A percentile compares a stretch with the other conserved stretches of the same genome.
These are phyloP conservation scores for Hura crepitans DNA, from an alignment of 441 rosid species.

Conservation along the genomic window DNA sequence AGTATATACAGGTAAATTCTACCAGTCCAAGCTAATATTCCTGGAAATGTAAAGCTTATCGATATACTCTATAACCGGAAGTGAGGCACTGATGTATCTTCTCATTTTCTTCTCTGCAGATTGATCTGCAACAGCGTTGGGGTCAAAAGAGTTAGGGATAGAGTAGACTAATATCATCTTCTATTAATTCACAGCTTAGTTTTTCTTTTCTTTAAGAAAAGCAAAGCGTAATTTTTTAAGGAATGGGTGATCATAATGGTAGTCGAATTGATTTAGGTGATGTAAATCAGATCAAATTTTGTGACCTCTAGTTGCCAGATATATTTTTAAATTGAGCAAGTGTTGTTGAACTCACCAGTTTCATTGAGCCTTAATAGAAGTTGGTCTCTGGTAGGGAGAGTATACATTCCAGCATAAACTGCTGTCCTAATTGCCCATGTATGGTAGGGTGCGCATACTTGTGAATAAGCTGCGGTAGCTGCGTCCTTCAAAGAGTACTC, in stretches of 20 bases:
- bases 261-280: background rate
- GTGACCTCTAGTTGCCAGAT: too few species aligned
- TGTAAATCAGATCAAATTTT: too few species aligned
- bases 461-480: slow-evolving; percentile 77
- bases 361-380: slow-evolving; percentile 71
- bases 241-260: background rate
- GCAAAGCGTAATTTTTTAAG: background rate
- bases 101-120: slow-evolving; percentile 79
- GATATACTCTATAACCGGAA: slow-evolving; percentile 61
- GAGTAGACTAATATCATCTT: background rate
- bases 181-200: background rate
- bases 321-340: background rate
- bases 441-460: slow-evolving; percentile 84
- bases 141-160: background rate
- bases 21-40: slow-evolving; percentile 81
- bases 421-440: slow-evolving; percentile 87
- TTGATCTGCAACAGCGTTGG: slow-evolving; percentile 39
- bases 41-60: slow-evolving; percentile 71
- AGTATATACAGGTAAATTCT: slow-evolving; percentile 20
- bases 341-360: slow-evolving; percentile 41
- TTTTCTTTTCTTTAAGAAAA: too few species aligned
- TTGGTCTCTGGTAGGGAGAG: slow-evolving; percentile 80
- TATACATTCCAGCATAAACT: slow-evolving; percentile 88
- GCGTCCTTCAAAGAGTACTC: slow-evolving; percentile 69
- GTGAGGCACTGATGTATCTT: slow-evolving; percentile 60